A percentile compares a stretch with the other conserved stretches of the same genome.
Conservation (phyloP, 2,329 filamentous ascomycete species). For the Zasmidium citrigriseum region DNA sequence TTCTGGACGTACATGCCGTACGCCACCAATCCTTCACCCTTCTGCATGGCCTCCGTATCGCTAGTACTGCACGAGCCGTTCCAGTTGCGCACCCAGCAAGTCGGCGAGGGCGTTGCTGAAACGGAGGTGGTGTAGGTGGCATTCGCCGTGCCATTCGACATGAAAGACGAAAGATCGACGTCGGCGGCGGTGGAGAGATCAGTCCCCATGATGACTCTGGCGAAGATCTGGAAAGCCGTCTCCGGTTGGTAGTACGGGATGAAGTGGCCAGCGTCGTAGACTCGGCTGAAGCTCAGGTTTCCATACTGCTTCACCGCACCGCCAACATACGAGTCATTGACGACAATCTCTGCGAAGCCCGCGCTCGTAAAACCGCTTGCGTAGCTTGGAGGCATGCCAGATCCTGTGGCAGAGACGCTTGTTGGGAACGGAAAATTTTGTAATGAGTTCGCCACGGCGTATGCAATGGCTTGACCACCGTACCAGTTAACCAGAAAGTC, state of each 20-base stretch:
- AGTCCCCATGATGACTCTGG: conserved; percentile 52
- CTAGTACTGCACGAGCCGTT: conserved; percentile 55
- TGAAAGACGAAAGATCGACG: conserved; percentile 42
- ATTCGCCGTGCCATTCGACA: conserved; percentile 59
- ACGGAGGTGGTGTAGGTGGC: conserved; percentile 57
- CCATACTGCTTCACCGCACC: conserved; percentile 76
- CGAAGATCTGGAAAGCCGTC: conserved; percentile 56
- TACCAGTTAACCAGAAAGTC: conserved; percentile 61
- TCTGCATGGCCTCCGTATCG: conserved; percentile 50
- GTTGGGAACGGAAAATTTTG: conserved; percentile 19
- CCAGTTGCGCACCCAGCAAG: conserved; percentile 62
- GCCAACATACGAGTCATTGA: conserved; percentile 68
- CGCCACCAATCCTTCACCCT: conserved; percentile 57
- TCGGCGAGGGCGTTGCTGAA: conserved; percentile 46
- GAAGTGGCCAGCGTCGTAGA: conserved; percentile 57
- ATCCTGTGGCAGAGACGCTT: conserved; percentile 9
- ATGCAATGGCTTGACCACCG: conserved; percentile 46
- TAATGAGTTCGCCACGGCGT: conserved; percentile 24
- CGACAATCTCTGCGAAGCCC: conserved; percentile 71
- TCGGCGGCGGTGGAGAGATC: conserved; percentile 52
- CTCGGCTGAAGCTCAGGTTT: conserved; percentile 58
- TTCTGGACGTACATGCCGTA: conserved; percentile 59
- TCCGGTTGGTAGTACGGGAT: conserved; percentile 55
- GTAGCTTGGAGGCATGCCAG: conserved; percentile 40
- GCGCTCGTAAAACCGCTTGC: conserved; percentile 60